Conservation (phyloP, 164 flowering plant genomes). For the Sedum album region DNA sequence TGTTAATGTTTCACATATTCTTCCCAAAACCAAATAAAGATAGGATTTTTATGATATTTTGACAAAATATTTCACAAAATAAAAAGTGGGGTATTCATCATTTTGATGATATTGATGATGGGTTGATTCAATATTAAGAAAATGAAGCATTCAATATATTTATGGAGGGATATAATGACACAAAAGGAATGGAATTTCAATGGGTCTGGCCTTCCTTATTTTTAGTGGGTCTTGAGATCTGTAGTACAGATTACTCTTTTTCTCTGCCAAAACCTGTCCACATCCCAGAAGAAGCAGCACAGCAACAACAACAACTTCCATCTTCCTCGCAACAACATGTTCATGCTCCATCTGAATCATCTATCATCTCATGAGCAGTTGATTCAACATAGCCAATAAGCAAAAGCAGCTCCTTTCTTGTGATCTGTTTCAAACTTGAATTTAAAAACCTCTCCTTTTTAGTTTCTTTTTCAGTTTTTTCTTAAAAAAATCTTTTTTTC, state of each 20-base stretch:
- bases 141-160: background rate
- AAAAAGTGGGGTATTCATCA: background rate
- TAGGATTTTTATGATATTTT: background rate
- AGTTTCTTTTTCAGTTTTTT: background rate
- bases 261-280: background rate
- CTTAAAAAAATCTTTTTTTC: background rate
- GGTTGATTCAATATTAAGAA: background rate
- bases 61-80: too few relatives aligned
- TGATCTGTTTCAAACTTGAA: background rate
- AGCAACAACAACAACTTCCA: background rate
- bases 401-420: background rate
- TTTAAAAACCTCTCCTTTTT: background rate
- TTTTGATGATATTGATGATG: background rate
- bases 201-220: background rate
- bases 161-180: background rate
- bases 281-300: background rate
- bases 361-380: background rate
- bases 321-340: background rate
- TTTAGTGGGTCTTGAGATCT: background rate
- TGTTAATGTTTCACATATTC: too few relatives aligned
- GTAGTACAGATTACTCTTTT: background rate
- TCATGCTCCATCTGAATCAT: background rate
- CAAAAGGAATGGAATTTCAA: background rate
- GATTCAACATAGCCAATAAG: background rate
- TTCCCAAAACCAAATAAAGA: background rate